A percentile compares a stretch with the other conserved stretches of the same genome.
Evolutionary conservation across 1,139 yeast species (phyloP).

Genomic region (Candida labiduridarum): DNA sequence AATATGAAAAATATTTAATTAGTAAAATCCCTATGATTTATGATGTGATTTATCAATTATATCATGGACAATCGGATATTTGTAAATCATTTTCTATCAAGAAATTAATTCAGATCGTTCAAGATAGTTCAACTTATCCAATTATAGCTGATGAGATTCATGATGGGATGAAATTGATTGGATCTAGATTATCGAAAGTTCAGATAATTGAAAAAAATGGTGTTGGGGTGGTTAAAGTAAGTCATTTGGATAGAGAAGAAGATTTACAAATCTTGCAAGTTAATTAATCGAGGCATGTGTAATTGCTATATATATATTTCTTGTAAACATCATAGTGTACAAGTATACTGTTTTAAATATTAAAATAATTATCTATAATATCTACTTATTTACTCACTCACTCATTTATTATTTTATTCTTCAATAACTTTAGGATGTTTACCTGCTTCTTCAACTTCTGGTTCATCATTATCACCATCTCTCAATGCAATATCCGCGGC

Average conservation of each 20-base stretch:
- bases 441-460: neutral
- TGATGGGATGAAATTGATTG: slow-evolving; percentile 28
- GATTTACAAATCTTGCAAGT: slow-evolving; percentile 23
- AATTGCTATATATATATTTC: neutral
- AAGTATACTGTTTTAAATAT: neutral
- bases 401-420: slow-evolving; percentile 1
- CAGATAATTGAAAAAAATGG: slow-evolving; percentile 23
- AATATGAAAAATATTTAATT: slow-evolving; percentile 37
- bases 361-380: slow-evolving; percentile 6
- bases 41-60: slow-evolving; percentile 37
- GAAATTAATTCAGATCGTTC: slow-evolving; percentile 29
- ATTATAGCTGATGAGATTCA: slow-evolving; percentile 33
- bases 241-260: slow-evolving; percentile 27
- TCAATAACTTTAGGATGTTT: neutral
- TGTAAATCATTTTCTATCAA: slow-evolving; percentile 26
- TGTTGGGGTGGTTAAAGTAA: slow-evolving; percentile 30
- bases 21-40: slow-evolving; percentile 45
- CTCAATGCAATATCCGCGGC: slow-evolving; percentile 87
- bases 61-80: slow-evolving; percentile 13
- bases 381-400: neutral
- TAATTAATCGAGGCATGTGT: neutral
- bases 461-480: slow-evolving; percentile 22
- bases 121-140: slow-evolving; percentile 39
- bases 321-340: neutral
- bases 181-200: slow-evolving; percentile 20